Evolutionary conservation across 805 yeast genomes (phyloP).

Genomic region (Ogataea glucozyma): DNA sequence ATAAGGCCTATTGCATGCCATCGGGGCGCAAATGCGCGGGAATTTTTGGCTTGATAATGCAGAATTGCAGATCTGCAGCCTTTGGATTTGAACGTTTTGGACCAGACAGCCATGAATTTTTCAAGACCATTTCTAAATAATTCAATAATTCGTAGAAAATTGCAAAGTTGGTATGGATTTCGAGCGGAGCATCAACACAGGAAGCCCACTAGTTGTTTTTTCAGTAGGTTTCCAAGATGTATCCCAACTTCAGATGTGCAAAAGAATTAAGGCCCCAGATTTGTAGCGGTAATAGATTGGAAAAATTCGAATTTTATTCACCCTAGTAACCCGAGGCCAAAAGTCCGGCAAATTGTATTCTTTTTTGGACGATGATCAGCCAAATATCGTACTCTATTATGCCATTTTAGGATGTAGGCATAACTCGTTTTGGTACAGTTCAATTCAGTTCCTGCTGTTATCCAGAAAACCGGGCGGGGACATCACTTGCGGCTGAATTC

Average conservation of each 20-base stretch:
- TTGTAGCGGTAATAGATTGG: background rate
- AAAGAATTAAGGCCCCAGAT: background rate
- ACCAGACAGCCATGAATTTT: too few relatives aligned
- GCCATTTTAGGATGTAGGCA: background rate
- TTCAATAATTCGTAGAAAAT: too few relatives aligned
- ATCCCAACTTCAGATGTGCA: too few relatives aligned
- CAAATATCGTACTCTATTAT: background rate
- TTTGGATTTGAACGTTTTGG: too few relatives aligned
- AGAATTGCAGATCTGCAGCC: too few relatives aligned
- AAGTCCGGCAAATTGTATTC: background rate
- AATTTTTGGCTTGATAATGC: too few relatives aligned
- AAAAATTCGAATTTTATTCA: background rate
- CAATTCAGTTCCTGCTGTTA: too few relatives aligned
- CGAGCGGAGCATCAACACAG: too few relatives aligned
- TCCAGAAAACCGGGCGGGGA: too few relatives aligned
- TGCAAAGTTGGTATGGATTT: too few relatives aligned
- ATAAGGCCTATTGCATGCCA: background rate
- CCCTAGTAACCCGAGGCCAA: slow-evolving; percentile 18
- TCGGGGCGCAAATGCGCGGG: background rate
- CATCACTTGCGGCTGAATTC: background rate
- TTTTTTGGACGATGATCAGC: slow-evolving; percentile 1
- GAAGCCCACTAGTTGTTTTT: too few relatives aligned
- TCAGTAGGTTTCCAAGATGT: background rate
- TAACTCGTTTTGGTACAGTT: background rate
- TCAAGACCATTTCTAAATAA: too few relatives aligned